Evolutionary conservation across 805 yeast genomes (phyloP), one percentile per base, ranked within the genome.

Genomic region (Candida sonorensis): DNA sequence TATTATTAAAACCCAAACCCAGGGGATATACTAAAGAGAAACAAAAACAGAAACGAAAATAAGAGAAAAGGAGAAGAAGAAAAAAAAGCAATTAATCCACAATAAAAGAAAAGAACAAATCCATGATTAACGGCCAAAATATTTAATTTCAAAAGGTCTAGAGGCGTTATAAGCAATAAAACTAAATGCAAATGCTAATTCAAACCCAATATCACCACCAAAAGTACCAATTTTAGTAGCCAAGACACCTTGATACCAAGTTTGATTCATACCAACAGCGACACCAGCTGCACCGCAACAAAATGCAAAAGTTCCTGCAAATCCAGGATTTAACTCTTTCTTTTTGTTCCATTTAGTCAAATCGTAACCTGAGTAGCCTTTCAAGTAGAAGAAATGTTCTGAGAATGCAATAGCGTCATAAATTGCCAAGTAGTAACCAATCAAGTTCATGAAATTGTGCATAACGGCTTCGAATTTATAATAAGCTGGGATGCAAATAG

Each of bases 171-270:
- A 84, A 17, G 70, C 77, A 34, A 83, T 51, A 42, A 79, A 76
- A 10, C 90, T 62, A 50, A 84, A 83, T 7, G 65, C 71, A 34
- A 71, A 69, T 26, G 79, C 84, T 37, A 87, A 64, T 64, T 82
- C 92, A 51, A 83, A 84, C 21, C 94, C 96, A 51, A 87, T 69
- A 55, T 86, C 96, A 39, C 90, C 96, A 47, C 94, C 94, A 26
- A 44, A 53, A 9, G 45, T 57, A 44, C 90, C 92, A 50, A 83
- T 77, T 42, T 59, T 42, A 23, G 50, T 53, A 25, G 76, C 87
- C 45, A 84, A 49, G 27, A 72, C 80, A 48, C 96, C 95, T 12
- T 55, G 55, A 66, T 79, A 88, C 85, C 94, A 88, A 4, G 72
- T 71, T 64, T 86, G 95, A 52, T 68, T 66, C 94, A 88, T 86